Base-by-base conservation (phyloP, 2,329 filamentous ascomycete genomes). In the Grosmannia clavigera region DNA sequence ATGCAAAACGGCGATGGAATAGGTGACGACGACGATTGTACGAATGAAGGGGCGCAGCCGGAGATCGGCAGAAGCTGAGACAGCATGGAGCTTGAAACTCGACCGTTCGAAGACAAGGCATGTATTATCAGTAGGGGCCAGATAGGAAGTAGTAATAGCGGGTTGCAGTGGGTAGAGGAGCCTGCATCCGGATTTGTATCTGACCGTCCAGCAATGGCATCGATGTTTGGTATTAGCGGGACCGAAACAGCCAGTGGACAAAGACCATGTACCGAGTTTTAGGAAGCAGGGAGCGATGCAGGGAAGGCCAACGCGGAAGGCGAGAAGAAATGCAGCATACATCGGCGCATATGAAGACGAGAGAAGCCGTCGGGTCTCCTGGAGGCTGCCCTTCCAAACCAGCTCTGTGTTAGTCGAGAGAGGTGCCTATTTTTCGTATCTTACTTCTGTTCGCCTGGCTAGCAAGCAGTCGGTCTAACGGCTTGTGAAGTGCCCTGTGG, bases 51-150 rank as follows among this genome's bases (percentile, higher is more conserved):
- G 70, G 68, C 66, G 64, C 51, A 40, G 60, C 65, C 65, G 66
- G 69, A 68, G 73, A 75, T 75, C 71, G 69, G 60, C 74, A 29
- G 14, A 68, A 68, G 66, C 70, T 75, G 73, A 75, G 70, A 75
- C 74, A 70, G 63, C 66, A 70, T 68, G 66, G 67, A 67, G 69
- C 69, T 46, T 74, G 73, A 75, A 74, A 76, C 72, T 66, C 65
- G 65, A 43, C 27, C 19, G 35, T 27, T 14, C 11, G 53, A 43
- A 55, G 22, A 22, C 35, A 43, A 43, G 33, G 54, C 35, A 38
- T 55, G 46, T n/a, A 50, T 12, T 22, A 50, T 38, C 52, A 54
- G 19, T n/a, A 31, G 9, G 9, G 33, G 33, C 33, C 33, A 54
- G 52, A 35, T 31, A 54, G 7, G 14, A n/a, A 11, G 22, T 4